Percentiles rank a stretch among this genome's conserved stretches.
Evolutionary conservation across 257 asterid genomes (phyloP).

Genomic region (Echium plantagineum): DNA sequence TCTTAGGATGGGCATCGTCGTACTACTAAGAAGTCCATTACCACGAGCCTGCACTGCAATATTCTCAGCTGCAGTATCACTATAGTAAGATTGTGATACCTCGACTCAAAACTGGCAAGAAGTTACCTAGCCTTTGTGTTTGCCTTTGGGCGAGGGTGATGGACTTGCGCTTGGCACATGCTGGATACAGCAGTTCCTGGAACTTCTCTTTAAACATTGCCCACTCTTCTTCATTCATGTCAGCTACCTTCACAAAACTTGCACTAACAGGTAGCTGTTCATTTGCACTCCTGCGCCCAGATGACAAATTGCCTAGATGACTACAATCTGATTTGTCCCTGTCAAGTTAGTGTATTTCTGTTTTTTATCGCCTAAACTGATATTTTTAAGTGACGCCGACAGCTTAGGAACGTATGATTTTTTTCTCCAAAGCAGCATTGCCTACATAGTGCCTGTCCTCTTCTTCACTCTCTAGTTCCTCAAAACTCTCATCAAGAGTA

Average conservation of each 20-base stretch:
- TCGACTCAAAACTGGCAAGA: conserved; percentile 94
- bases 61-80: conserved; percentile 18
- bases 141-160: conserved; percentile 53
- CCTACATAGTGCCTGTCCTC: conserved; percentile 25
- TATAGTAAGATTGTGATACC: conserved; percentile 16
- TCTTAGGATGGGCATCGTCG: conserved; percentile 14
- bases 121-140: conserved; percentile 93
- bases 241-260: conserved; percentile 77
- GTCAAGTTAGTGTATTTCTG: conserved; percentile 36
- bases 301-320: conserved; percentile 42
- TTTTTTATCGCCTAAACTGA: conserved; percentile 51
- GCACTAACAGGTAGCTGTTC: conserved; percentile 80
- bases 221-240: conserved; percentile 87
- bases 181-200: conserved; percentile 64
- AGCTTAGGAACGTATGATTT: conserved; percentile 29
- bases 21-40: conserved; percentile 28
- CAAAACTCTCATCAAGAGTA: conserved; percentile 54
- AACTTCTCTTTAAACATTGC: conserved; percentile 65
- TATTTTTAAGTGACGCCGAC: conserved; percentile 43
- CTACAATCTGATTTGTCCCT: conserved; percentile 32
- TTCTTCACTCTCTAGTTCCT: conserved; percentile 49
- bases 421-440: conserved; percentile 19
- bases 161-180: conserved; percentile 56
- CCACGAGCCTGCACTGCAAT: conserved; percentile 21
- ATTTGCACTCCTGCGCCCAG: conserved; percentile 83